Base-by-base conservation (phyloP, 495 filamentous ascomycete genomes). In the Hypoxylon perforatum region DNA sequence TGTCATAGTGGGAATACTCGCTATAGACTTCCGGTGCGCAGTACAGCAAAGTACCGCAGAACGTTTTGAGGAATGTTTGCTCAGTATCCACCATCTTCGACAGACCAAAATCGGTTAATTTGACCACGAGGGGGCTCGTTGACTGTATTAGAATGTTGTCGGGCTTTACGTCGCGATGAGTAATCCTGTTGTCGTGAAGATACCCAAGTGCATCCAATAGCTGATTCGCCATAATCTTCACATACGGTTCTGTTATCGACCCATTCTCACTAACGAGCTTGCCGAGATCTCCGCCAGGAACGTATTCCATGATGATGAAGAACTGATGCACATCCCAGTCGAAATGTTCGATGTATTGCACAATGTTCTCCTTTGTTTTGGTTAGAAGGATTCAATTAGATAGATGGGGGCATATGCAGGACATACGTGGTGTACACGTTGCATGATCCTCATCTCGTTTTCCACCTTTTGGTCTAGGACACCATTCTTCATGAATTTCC, bases 21-120 rank as follows among this genome's bases (percentile, higher is more conserved):
- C 91, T 90, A 72, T 97, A 99, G 2, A 99, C 93, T 72, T 99
- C 95, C 1, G 95, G 95, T 2, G 95, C 95, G 72, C 96, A 97
- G 73, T 97, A 99, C 9, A 98, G 81, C 35, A 98, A 83, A 0
- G 95, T 99, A 10, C 95, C 95, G 73, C 95, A 99, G 72, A 99
- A 99, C 0, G 95, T 98, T 70, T 93, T 91, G 1, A 99, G 83
- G 67, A 97, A 97, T 0, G 94, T 97, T 60, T 96, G 90, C 39
- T 92, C 85, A 57, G 92, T 89, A 55, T 92, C 88, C 17, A 96
- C 87, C 66, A 93, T 92, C 75, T 99, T 99, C 0, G 96, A 97
- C 10, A 99, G 81, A 2, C 93, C 93, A 80, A 99, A 99, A 72
- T 99, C 95, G 0, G 96, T 96, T 12, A 99, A 81, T 78, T 98